phyloP scores from a whole-genome alignment of 208 protist genomes.

The Plasmodiophora brassicae region DNA sequence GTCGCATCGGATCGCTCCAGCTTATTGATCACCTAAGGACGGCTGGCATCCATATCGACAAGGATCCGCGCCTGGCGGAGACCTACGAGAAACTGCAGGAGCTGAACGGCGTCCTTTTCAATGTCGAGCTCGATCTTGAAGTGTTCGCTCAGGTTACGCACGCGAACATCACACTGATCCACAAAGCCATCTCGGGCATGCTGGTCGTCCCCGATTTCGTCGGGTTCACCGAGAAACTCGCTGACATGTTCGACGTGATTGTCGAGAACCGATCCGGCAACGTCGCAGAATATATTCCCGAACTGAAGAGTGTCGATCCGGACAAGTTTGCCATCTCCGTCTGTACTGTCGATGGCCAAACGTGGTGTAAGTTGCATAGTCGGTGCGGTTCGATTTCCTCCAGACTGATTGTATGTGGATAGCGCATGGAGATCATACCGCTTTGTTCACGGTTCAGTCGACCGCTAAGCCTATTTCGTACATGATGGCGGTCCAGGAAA shows the following conservation, averaged over 20 bases:
- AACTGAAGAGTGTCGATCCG: conserved; percentile 1
- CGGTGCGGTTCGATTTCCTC: too few species aligned
- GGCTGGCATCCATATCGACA: neutral
- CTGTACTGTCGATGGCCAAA: conserved; percentile 15
- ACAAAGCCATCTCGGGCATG: conserved; percentile 14
- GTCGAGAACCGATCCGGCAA: neutral
- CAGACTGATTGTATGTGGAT: neutral
- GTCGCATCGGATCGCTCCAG: neutral
- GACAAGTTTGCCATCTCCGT: conserved; percentile 24
- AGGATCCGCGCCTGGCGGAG: neutral
- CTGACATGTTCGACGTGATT: neutral
- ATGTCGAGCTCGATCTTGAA: neutral
- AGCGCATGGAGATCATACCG: neutral
- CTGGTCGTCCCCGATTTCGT: neutral
- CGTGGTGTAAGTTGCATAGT: conserved; percentile 19
- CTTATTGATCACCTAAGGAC: neutral
- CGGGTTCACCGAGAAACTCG: neutral
- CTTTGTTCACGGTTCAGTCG: neutral
- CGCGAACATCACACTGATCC: neutral
- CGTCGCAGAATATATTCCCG: conserved; percentile 2
- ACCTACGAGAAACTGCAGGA: neutral
- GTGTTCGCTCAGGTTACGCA: neutral
- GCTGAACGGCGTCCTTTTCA: neutral
- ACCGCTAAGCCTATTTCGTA: conserved; percentile 26
- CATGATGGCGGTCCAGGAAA: conserved; percentile 24